Base-by-base conservation (phyloP, 2,329 filamentous ascomycete genomes). In the Ophiostoma perfectum region DNA sequence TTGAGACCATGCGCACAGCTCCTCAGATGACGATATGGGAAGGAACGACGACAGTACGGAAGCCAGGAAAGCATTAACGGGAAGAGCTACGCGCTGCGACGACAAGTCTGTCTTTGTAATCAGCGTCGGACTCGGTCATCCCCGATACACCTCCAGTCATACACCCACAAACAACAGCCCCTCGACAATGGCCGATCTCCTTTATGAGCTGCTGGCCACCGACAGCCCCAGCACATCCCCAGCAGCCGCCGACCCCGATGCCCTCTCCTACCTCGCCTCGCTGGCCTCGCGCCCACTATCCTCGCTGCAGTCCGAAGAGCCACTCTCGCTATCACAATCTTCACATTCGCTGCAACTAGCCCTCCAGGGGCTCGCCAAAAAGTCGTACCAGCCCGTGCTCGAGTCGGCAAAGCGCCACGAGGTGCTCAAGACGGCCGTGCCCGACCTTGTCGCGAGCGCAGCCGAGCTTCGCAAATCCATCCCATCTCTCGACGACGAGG, bases 351-450 rank as follows among this genome's bases (percentile, higher is more conserved):
- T 91, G 55, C 84, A 94, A 14, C 86, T 96, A 55, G 91, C 92
- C 0, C 84, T 98, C 1, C 95, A 99, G 77, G 86, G 88, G 0
- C 86, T 98, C 65, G 94, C 93, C 7, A 96, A 96, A 74, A 90
- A 91, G 73, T 97, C 93, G 0, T 90, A 97, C 78, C 91, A 90
- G 75, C 84, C 89, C 18, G 88, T 98, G 72, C 93, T 97, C 73
- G 83, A 88, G 67, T 95, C 94, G 4, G 88, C 91, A 36, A 85
- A 88, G 73, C 89, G 91, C 73, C 88, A 98, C 74, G 84, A 86
- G n/a, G 88, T 87, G 9, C 83, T 98, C 7, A 82, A 83, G 65
- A 82, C 83, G n/a, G 86, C 88, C 0, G 81, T 99, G n/a, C 91
- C 92, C 0, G 78, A 81, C 14, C 81, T 98, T 62, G 86, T 86